These are phyloP conservation scores for Neurospora sp. DNA, from an alignment of 495 filamentous ascomycete species.

Conservation along the genomic window DNA sequence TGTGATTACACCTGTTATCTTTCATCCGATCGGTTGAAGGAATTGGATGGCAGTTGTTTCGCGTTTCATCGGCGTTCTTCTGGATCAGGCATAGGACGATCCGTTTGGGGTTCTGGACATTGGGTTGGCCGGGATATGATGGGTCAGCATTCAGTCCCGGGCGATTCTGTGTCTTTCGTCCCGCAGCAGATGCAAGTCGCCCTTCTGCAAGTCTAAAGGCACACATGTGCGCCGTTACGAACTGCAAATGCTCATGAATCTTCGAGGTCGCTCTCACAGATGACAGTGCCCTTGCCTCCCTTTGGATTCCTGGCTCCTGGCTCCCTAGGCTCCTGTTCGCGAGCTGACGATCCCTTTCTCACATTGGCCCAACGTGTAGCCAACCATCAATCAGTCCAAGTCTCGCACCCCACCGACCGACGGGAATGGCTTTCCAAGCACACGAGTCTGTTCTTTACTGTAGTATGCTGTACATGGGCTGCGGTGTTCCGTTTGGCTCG, in stretches of 20 bases:
- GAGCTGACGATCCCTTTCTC: neutral
- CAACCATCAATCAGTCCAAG: neutral
- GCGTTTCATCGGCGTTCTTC: neutral
- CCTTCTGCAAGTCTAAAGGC: neutral
- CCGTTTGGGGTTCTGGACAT: neutral
- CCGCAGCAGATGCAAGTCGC: neutral
- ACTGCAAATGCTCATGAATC: neutral
- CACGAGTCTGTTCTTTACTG: neutral
- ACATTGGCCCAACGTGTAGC: neutral
- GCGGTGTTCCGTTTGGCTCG: neutral
- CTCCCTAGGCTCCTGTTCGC: neutral
- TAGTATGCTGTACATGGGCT: neutral
- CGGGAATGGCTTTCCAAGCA: neutral
- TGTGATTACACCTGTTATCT: neutral
- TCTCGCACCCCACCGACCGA: neutral
- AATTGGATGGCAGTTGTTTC: neutral
- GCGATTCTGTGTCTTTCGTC: no score
- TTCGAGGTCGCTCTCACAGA: neutral
- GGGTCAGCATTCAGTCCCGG: neutral
- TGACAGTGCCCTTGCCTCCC: neutral
- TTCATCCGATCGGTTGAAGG: neutral
- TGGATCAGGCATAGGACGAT: neutral
- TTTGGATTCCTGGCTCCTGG: neutral
- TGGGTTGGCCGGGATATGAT: neutral
- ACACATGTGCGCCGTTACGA: neutral